Evolutionary conservation across 1,139 yeast species (phyloP).

Genomic region (Debaryomyces sp.): DNA sequence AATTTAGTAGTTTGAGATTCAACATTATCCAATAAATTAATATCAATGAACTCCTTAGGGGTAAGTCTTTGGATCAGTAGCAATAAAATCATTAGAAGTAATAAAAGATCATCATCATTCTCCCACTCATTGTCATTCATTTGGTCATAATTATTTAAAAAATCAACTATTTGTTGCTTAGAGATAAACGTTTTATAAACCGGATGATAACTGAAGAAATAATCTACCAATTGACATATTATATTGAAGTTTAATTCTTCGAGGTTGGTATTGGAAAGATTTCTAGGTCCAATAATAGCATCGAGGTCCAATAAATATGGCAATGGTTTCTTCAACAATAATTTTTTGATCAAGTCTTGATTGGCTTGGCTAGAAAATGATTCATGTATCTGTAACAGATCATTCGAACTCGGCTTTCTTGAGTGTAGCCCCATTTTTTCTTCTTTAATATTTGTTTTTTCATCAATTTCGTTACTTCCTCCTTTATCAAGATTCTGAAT

Average conservation of each 20-base stretch:
- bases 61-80: slow-evolving; percentile 42
- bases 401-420: neutral
- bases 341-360: neutral
- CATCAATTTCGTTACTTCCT: slow-evolving; percentile 17
- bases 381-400: neutral
- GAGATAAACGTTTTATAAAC: slow-evolving; percentile 39
- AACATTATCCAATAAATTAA: slow-evolving; percentile 21
- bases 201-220: slow-evolving; percentile 33
- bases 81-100: slow-evolving; percentile 47
- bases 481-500: slow-evolving; percentile 33
- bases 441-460: slow-evolving; percentile 17
- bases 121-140: slow-evolving; percentile 48
- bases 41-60: slow-evolving; percentile 35
- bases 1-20: slow-evolving; percentile 24
- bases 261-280: slow-evolving; percentile 22
- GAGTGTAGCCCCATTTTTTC: slow-evolving; percentile 11
- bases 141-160: slow-evolving; percentile 30
- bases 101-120: slow-evolving; percentile 51
- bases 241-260: slow-evolving; percentile 26
- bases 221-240: slow-evolving; percentile 31
- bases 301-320: slow-evolving; percentile 32
- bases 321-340: slow-evolving; percentile 29
- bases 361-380: neutral
- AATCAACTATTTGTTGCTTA: slow-evolving; percentile 26
- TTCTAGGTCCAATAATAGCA: slow-evolving; percentile 25